Evolutionary conservation across 1,284 basidiomycete genomes (phyloP).

Genomic region (Cystobasidiaceae sp.): DNA sequence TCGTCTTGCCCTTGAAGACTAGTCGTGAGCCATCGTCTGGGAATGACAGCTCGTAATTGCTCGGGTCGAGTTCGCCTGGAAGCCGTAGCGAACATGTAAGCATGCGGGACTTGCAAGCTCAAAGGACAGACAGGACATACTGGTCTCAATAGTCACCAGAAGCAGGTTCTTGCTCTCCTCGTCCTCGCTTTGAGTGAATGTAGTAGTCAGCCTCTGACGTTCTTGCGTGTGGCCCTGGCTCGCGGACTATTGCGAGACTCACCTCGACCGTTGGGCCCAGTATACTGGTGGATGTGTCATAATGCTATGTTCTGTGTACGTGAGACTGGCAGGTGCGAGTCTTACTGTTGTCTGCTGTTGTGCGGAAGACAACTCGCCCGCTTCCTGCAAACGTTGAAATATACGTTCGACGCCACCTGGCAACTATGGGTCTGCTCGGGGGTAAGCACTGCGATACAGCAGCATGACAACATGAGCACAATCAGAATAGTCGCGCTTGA

Average conservation of each 20-base stretch:
- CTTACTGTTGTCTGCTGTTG: background rate
- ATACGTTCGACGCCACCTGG: too few relatives aligned
- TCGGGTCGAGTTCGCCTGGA: slow-evolving; percentile 20
- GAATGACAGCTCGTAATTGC: slow-evolving; percentile 16
- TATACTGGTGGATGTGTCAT: slow-evolving; percentile 5
- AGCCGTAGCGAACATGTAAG: background rate
- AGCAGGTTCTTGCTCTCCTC: slow-evolving; percentile 30
- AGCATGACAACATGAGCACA: too few relatives aligned
- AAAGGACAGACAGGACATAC: background rate
- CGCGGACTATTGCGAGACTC: background rate
- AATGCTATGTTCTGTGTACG: background rate
- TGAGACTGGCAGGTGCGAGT: background rate
- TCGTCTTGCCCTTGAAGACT: slow-evolving; percentile 29
- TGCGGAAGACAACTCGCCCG: too few relatives aligned
- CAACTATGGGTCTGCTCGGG: too few relatives aligned
- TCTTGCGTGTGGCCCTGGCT: too few relatives aligned
- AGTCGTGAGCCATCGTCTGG: slow-evolving; percentile 21
- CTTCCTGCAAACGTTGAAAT: too few relatives aligned
- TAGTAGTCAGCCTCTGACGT: background rate
- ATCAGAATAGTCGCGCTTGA: too few relatives aligned
- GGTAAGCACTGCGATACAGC: too few relatives aligned
- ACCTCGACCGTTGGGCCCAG: slow-evolving; percentile 22
- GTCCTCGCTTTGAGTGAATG: slow-evolving; percentile 16
- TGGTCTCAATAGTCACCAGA: slow-evolving; percentile 24
- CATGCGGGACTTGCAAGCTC: background rate